Evolutionary conservation across 2,329 filamentous ascomycete genomes (phyloP).

Genomic region (Claviceps capensis): DNA sequence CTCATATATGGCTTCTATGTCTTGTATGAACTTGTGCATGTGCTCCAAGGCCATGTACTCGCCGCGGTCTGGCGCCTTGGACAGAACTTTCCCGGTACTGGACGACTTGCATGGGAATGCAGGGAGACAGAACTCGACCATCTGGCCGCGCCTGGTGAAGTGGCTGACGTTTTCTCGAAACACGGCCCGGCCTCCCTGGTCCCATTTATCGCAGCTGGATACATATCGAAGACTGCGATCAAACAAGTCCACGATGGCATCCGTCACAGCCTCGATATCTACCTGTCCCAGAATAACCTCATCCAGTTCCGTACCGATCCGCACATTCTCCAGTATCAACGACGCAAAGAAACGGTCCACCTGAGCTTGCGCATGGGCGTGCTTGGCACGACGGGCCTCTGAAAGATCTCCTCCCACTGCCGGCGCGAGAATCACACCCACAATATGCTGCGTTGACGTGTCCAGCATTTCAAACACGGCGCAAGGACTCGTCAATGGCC

Average conservation of each 20-base stretch:
- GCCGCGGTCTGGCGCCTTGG: conserved; percentile 19
- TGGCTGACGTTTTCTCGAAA: conserved; percentile 12
- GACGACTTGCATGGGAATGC: conserved; percentile 28
- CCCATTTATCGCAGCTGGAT: conserved; percentile 13
- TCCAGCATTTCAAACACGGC: background rate
- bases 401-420: no score
- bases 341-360: conserved; percentile 5
- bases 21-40: conserved; percentile 16
- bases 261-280: conserved; percentile 1
- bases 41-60: conserved; percentile 20
- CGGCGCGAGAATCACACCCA: conserved; percentile 4
- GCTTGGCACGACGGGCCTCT: no score
- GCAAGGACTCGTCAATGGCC: background rate
- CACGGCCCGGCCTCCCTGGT: conserved; percentile 8
- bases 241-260: conserved; percentile 11
- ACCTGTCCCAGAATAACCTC: background rate
- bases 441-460: background rate
- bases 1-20: conserved; percentile 17
- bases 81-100: conserved; percentile 19
- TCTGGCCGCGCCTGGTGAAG: conserved; percentile 11
- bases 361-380: background rate
- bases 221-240: conserved; percentile 13
- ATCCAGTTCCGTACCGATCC: background rate
- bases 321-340: conserved; percentile 1
- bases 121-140: conserved; percentile 19